Evolutionary conservation across 306 rosid genomes (phyloP).

Genomic region (Rosa rugosa): DNA sequence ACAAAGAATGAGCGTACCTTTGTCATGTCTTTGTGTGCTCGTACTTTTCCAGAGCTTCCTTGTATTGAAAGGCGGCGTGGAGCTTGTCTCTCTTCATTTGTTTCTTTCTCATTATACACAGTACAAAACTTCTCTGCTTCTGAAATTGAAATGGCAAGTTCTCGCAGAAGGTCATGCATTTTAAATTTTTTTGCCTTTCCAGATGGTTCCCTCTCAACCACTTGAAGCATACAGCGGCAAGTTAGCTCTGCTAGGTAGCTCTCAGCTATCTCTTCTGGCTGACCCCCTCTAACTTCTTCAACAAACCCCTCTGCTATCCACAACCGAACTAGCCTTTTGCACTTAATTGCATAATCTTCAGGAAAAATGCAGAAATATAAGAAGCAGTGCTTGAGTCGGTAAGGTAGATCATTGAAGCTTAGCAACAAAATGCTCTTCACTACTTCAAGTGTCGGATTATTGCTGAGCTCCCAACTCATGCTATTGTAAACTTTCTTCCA

Average conservation of each 20-base stretch:
- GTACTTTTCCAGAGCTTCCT: neutral
- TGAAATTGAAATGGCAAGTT: conserved; percentile 23
- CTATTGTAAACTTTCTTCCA: conserved; percentile 17
- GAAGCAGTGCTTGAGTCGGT: conserved; percentile 11
- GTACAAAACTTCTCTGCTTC: conserved; percentile 7
- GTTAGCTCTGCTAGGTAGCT: conserved; percentile 16
- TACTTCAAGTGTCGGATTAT: conserved; percentile 10
- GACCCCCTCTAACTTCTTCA: neutral
- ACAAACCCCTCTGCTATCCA: conserved; percentile 23
- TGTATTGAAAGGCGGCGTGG: conserved; percentile 17
- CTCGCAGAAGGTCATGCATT: conserved; percentile 23
- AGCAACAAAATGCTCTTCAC: conserved; percentile 22
- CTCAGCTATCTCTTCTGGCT: neutral
- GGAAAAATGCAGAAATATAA: conserved; percentile 21
- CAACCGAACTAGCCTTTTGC: neutral
- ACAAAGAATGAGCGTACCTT: conserved; percentile 16
- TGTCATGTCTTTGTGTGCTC: neutral
- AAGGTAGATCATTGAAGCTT: conserved; percentile 17
- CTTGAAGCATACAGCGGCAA: conserved; percentile 4
- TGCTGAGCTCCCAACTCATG: conserved; percentile 18
- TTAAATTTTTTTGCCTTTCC: conserved; percentile 1
- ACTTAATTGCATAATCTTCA: conserved; percentile 1
- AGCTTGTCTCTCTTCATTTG: neutral
- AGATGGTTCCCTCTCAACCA: neutral
- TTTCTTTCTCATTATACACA: neutral